Evolutionary conservation across 495 filamentous ascomycete species (phyloP), one percentile per base, ranked within the genome.

Genomic region (Bacidia gigantensis): DNA sequence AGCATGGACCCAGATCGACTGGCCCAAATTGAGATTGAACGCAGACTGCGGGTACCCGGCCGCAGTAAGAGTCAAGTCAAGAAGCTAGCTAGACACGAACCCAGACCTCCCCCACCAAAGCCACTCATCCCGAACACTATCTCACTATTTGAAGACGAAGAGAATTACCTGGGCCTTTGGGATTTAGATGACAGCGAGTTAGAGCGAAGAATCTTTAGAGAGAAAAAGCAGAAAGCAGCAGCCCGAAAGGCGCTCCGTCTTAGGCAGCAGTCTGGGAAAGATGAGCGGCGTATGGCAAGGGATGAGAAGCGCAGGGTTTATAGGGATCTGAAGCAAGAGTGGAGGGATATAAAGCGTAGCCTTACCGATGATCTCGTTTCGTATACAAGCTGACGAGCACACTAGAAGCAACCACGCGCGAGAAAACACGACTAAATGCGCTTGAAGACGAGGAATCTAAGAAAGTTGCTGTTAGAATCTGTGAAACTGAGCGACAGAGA

Each of bases 1-100:
- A 29, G 18, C 26, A 46, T 60, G n/a, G 53, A 54, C 11, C 52
- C 53, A 21, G 56, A 48, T 35, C 49, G 41, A 11, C 49, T 54
- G 12, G 18, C 51, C 20, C 46, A 24, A n/a, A 46, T 54, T 12
- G 32, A 57, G 21, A 22, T 11, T 41, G 20, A 25, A 14, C 20
- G 10, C 3, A 38, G 24, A 3, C 14, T 22, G 1, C 24, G 44
- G 12, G 2, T 12, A 42, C 50, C 46, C 41, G 21, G 54, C 40
- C 51, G 66, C 5, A 70, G 68, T 49, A 72, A 71, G 51, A 72
- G 65, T 57, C 72, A 71, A 56, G 58, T 62, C n/a, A 67, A 66
- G 52, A 59, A 61, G 51, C 56, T 42, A 32, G 56, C 55, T 11
- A 48, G 43, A 26, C 56, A 59, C 7, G 50, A 56, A 38, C 58